Base-by-base conservation (phyloP, 495 filamentous ascomycete species). In the Letharia lupina region DNA sequence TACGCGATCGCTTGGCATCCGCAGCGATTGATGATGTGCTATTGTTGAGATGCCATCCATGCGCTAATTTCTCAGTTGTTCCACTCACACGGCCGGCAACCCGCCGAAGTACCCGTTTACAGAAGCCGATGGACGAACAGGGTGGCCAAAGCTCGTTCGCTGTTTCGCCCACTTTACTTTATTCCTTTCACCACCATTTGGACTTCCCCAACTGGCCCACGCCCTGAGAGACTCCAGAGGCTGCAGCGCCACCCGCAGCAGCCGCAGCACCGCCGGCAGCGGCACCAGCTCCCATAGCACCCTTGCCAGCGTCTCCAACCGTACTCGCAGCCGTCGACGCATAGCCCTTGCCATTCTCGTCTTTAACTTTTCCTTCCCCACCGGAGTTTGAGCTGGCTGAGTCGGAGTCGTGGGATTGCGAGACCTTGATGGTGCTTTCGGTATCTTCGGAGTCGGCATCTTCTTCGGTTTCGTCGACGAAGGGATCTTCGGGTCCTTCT, bases 151-250 rank as follows among this genome's bases (percentile, higher is more conserved):
- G 37, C 37, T 39, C 1, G 0, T 4, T 8, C 37, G 37, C 37
- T 39, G 37, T 8, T 39, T 8, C 8, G 37, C 37, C 37, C 37
- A 39, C 8, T 39, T 41, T 12, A 45, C 42, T 45, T 16, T 45
- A 3, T 13, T 13, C 2, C 15, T 15, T 20, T 57, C 33, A 57
- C 54, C 54, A 57, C 54, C 54, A 57, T 16, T 20, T 57, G 31
- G 54, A 57, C 60, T 61, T 61, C 3, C 60, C 60, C 60, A 61
- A n/a, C 39, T 45, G 23, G n/a, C 60, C 18, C 18, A 61, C 37
- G 23, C 60, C 60, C 44, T 48, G 39, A 4, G 60, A 61, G 35
- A 61, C 4, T 4, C 60, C 60, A 8, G 60, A 61, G 23, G 39
- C 60, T 15, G 60, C 60, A 42, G 40, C 60, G 20, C 60, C 31